Base-by-base conservation (phyloP, 257 asterid species). In the Scutellaria minor region DNA sequence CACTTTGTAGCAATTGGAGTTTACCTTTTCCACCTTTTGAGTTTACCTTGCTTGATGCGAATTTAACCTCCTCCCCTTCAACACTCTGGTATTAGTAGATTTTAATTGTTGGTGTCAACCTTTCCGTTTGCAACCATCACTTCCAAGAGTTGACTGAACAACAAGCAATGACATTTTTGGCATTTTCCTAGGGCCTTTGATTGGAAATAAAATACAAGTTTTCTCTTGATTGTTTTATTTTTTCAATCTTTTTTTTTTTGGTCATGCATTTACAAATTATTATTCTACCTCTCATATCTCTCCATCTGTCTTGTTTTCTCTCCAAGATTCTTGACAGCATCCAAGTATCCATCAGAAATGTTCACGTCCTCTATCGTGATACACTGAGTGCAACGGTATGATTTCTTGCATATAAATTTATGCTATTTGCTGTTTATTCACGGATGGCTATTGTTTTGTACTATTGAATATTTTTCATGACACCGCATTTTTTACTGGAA, bases 271-370 rank as follows among this genome's bases (percentile, higher is more conserved):
- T 73, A 15, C 65, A 39, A 40, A 72, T 46, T 48, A 42, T 68
- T 64, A 60, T 46, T 54, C 75, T 20, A 72, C 61, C 60, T 65
- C 77, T 68, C 40, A 57, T 46, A 46, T 53, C 67, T 72, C 80
- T 77, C 65, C 54, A 53, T 37, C 66, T 59, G 45, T 45, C 44
- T 1, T 73, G 66, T 45, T 27, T 68, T 31, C 15, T 59, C 48
- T 61, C 66, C 65, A 85, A 93, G 98, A 88, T 91, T 86, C 97
- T 94, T 57, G 98, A 94, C 73, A 83, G 92, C 89, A 89, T 94
- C 79, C 98, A 94, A 84, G 87, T 94, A 61, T 88, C 98, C 61
- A 82, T 91, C 81, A 85, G 90, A 82, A 88, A 91, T 77, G 89
- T 94, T 69, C 96, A 91, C 68, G 76, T 91, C 79, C 88, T 86